A percentile compares a stretch with the other conserved stretches of the same genome.
phyloP scores from a whole-genome alignment of 768 basidiomycete genomes.

The Naganishia friedmannii region DNA sequence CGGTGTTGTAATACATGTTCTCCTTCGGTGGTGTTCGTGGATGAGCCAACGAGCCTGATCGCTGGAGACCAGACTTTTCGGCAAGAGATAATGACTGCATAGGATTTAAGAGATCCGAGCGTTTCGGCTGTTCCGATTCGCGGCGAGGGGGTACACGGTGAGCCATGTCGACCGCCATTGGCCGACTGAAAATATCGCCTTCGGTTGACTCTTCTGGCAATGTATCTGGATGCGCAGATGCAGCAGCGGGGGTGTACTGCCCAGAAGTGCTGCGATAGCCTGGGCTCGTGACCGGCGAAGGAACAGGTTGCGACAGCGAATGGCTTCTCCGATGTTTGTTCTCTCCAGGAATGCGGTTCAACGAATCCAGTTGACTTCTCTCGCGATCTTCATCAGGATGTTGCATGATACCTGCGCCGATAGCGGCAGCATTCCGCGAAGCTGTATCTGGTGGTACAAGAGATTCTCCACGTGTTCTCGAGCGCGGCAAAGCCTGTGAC shows the following conservation, averaged over 20 bases:
- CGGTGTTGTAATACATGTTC: neutral
- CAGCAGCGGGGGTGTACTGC: neutral
- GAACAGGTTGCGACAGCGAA: conserved; percentile 20
- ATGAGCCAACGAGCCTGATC: conserved; percentile 21
- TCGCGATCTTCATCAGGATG: conserved; percentile 51
- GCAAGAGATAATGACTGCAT: conserved; percentile 2
- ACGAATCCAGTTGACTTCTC: conserved; percentile 53
- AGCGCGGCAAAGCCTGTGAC: conserved; percentile 23
- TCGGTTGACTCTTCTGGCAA: neutral
- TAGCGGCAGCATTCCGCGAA: neutral
- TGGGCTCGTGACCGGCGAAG: neutral
- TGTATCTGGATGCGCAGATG: neutral
- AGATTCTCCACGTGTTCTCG: conserved; percentile 30
- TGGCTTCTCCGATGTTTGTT: conserved; percentile 23
- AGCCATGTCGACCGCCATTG: neutral
- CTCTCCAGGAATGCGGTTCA: conserved; percentile 43
- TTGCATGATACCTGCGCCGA: conserved; percentile 47
- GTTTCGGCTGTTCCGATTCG: conserved; percentile 11
- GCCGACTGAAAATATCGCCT: neutral
- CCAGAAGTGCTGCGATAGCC: neutral
- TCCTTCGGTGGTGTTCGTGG: conserved; percentile 12
- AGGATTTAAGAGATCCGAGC: neutral
- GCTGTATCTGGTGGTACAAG: neutral
- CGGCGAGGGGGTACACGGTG: neutral
- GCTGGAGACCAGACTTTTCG: neutral